Evolutionary conservation across 768 basidiomycete genomes (phyloP), one percentile per base, ranked within the genome.

Genomic region (Phaeotremella fagi): DNA sequence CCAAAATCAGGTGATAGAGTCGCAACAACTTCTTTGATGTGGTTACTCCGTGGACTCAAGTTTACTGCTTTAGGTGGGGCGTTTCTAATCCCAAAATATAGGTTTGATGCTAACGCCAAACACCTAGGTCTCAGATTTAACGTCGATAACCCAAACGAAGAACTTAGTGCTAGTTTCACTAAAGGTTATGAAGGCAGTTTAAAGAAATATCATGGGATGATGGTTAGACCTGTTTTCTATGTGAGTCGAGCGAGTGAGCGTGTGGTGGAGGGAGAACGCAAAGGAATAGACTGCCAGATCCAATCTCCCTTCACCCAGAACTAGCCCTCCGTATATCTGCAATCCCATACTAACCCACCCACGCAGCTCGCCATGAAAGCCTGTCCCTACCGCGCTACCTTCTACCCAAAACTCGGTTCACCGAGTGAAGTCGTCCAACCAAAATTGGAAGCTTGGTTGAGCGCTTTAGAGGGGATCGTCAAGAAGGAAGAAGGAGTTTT

Each of bases 1-100:
- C 46, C 60, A 7, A 60, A 58, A 22, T 44, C 50, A 16, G 90
- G 90, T 75, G 81, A 82, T 15, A 43, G 64, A 33, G 80, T 82
- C 0, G 90, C 94, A 2, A 95, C 92, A 0, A 86, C 92, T 68
- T 91, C 90, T 15, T 80, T 97, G 50, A 77, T 97, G 76, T 99
- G 95, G 95, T 81, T 99, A 45, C 80, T 91, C 44, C 72, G 79
- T 26, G 95, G 90, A 2, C 82, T 92, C 48, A 82, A 83, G 25
- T 99, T 99, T 79, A 99, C 94, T 28, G 58, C 70, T 12, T 28
- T 69, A 24, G n/a, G n/a, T n/a, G n/a, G n/a, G n/a, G n/a, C n/a
- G n/a, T n/a, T n/a, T n/a, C n/a, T n/a, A n/a, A n/a, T n/a, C n/a
- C n/a, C n/a, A n/a, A n/a, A n/a, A n/a, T n/a, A n/a, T n/a, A n/a